Conservation (phyloP, 768 basidiomycete genomes). For the Hydnomerulius pinastri region DNA sequence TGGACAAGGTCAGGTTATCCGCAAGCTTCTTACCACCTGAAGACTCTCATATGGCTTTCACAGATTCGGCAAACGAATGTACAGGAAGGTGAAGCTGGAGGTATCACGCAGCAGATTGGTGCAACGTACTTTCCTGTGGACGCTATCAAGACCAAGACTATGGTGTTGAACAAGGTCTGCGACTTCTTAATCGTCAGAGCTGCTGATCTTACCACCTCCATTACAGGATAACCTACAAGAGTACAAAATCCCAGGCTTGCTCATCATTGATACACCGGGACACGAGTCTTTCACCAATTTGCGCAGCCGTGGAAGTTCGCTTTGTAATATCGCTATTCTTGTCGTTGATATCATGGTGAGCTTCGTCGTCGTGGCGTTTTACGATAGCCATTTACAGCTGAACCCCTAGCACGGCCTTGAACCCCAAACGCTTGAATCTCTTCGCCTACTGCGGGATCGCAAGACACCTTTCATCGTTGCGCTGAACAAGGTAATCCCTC, state of each 20-base stretch:
- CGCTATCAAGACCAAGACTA: constrained; percentile 91
- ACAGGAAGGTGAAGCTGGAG: constrained; percentile 98
- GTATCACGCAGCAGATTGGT: constrained; percentile 99
- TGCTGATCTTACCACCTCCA: constrained; percentile 8
- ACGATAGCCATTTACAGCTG: constrained; percentile 5
- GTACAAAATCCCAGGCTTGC: constrained; percentile 95
- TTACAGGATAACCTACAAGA: constrained; percentile 75
- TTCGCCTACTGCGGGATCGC: constrained; percentile 85
- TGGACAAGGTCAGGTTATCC: constrained; percentile 77
- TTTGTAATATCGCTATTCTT: constrained; percentile 98
- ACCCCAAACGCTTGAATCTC: constrained; percentile 96
- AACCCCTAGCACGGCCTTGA: constrained; percentile 89
- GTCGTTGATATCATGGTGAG: constrained; percentile 97
- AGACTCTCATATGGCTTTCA: constrained; percentile 5
- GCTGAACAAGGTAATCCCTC: constrained; percentile 76
- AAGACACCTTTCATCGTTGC: constrained; percentile 99
- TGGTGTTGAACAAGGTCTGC: constrained; percentile 83
- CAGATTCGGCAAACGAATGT: constrained; percentile 99
- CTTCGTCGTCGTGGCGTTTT: not conserved
- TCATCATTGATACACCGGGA: constrained; percentile 97
- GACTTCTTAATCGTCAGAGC: not conserved
- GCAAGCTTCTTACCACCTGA: not conserved
- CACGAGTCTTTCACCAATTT: constrained; percentile 99
- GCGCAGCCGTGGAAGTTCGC: constrained; percentile 90
- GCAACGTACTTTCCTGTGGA: constrained; percentile 98